phyloP scores from a whole-genome alignment of 306 rosid genomes.

The Sphenostylis stenocarpa region DNA sequence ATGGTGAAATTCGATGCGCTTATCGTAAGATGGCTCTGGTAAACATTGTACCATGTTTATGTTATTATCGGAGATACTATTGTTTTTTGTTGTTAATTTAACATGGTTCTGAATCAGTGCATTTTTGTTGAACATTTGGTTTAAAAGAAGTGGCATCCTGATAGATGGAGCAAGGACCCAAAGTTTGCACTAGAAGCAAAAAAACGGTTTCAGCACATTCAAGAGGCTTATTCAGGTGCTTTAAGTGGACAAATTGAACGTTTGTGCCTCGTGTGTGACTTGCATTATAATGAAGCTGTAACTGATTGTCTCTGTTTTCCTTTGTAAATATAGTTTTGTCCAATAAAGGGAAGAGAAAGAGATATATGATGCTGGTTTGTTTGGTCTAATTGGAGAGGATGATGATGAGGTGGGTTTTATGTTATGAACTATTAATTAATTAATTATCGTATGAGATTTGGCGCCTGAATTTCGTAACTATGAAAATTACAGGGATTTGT shows the following conservation, averaged over 20 bases:
- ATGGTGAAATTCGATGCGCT: conserved; percentile 37
- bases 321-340: conserved; percentile 38
- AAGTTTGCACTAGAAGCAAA: conserved; percentile 41
- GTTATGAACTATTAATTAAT: background rate
- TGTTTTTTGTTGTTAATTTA: background rate
- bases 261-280: background rate
- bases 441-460: background rate
- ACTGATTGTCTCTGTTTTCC: background rate
- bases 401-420: conserved; percentile 38
- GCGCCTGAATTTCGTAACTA: background rate
- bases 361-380: conserved; percentile 49
- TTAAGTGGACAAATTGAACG: background rate
- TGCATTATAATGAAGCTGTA: background rate
- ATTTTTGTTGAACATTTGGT: background rate
- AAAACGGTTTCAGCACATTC: conserved; percentile 41
- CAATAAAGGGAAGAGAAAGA: conserved; percentile 39
- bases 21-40: conserved; percentile 43
- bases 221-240: conserved; percentile 53
- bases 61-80: no score
- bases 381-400: conserved; percentile 44
- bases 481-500: conserved; percentile 39
- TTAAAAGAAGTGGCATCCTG: conserved; percentile 46
- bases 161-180: conserved; percentile 39
- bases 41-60: background rate
- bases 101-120: background rate